These are phyloP conservation scores for Teunomyces barrocoloradensis DNA, from an alignment of 805 yeast species.

Conservation along the genomic window DNA sequence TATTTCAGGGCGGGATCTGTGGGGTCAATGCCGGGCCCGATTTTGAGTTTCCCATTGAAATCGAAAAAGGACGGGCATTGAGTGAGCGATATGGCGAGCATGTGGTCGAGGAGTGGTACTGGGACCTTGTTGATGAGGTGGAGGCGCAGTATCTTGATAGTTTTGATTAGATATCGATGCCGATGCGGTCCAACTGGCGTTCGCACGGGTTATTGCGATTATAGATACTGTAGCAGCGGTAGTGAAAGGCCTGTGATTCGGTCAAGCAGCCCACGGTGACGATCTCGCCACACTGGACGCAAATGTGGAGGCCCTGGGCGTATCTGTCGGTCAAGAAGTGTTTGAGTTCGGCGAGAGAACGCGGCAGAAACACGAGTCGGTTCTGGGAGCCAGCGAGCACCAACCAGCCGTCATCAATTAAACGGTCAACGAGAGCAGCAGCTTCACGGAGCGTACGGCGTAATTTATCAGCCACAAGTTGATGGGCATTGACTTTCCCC, in stretches of 20 bases:
- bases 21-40: constrained; percentile 67
- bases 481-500: constrained; percentile 34
- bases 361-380: constrained; percentile 37
- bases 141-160: constrained; percentile 58
- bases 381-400: constrained; percentile 23
- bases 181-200: constrained; percentile 3
- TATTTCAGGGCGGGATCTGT: constrained; percentile 76
- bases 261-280: constrained; percentile 52
- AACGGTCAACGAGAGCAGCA: constrained; percentile 32
- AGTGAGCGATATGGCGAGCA: constrained; percentile 61
- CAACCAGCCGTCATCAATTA: constrained; percentile 57
- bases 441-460: constrained; percentile 36
- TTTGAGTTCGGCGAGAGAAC: constrained; percentile 48
- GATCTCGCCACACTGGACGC: constrained; percentile 52
- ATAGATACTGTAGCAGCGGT: constrained; percentile 43
- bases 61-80: constrained; percentile 44
- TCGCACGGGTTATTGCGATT: constrained; percentile 10
- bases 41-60: constrained; percentile 47
- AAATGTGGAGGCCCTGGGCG: constrained; percentile 41
- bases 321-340: constrained; percentile 42
- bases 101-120: constrained; percentile 75
- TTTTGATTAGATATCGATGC: constrained; percentile 24
- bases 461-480: constrained; percentile 21
- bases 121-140: constrained; percentile 84
- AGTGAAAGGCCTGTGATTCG: constrained; percentile 30